phyloP scores from a whole-genome alignment of 1,284 basidiomycete genomes.

The Leccinum angustisporum region DNA sequence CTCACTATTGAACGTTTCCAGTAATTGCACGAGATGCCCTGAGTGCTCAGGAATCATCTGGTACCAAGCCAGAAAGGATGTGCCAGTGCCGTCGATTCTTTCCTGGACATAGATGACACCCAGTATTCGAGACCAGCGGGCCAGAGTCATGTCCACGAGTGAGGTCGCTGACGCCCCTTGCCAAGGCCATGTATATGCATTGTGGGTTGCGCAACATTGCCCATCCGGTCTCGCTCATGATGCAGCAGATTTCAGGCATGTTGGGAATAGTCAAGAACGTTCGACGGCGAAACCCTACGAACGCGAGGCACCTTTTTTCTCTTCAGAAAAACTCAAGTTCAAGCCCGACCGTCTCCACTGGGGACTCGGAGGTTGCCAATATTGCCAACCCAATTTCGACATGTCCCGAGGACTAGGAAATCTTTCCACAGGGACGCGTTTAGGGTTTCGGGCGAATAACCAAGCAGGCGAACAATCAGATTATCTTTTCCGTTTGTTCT shows the following conservation, averaged over 20 bases:
- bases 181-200: too few species aligned
- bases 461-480: background rate
- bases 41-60: too few species aligned
- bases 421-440: background rate
- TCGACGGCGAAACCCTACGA: background rate
- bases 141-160: too few species aligned
- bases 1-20: constrained; percentile 40
- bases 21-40: too few species aligned
- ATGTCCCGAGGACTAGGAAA: background rate
- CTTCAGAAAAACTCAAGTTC: background rate
- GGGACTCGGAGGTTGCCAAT: background rate
- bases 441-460: background rate
- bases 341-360: background rate
- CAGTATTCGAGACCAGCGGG: background rate
- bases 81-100: background rate
- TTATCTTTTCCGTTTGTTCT: background rate
- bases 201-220: too few species aligned
- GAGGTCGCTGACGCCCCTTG: too few species aligned
- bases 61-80: background rate
- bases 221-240: too few species aligned
- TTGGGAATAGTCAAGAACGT: background rate
- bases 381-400: background rate
- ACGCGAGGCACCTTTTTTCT: background rate
- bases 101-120: background rate
- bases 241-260: too few species aligned